A percentile compares a stretch with the other conserved stretches of the same genome.
Evolutionary conservation across 176 grass and related monocot genomes (phyloP).

Genomic region (Thinopyrum elongatum): DNA sequence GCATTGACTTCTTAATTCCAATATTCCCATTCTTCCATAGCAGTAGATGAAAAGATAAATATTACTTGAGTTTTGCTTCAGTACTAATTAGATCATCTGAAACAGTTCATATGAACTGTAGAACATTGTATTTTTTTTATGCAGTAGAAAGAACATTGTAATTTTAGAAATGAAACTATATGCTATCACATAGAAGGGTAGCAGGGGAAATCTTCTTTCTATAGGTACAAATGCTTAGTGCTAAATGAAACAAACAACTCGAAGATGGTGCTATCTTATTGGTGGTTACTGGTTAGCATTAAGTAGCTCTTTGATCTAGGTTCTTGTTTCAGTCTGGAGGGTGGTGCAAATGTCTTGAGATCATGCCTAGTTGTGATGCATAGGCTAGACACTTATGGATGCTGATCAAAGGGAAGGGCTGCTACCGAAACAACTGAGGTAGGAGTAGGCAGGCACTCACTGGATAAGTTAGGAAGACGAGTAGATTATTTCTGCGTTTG

Average conservation of each 20-base stretch:
- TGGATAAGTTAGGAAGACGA: not conserved
- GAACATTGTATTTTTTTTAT: not conserved
- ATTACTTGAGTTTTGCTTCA: not conserved
- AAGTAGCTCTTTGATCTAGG: not conserved
- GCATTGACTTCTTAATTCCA: not conserved
- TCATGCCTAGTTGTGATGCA: not conserved
- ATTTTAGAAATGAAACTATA: not conserved
- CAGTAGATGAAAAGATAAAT: not conserved
- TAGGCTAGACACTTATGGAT: not conserved
- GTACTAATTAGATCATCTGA: not conserved
- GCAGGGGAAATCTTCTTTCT: not conserved
- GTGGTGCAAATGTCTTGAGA: not conserved
- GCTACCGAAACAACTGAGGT: not conserved
- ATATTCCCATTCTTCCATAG: not conserved
- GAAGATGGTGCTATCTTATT: not conserved
- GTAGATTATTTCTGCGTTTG: not conserved
- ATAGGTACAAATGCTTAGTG: not conserved
- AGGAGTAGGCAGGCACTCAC: not conserved
- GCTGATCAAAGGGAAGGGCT: not conserved
- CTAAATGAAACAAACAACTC: not conserved
- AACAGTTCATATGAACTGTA: not conserved
- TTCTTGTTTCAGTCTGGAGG: not conserved
- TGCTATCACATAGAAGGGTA: not conserved
- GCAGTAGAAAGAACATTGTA: not conserved
- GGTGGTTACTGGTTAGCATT: not conserved